Evolutionary conservation across 306 rosid genomes (phyloP), one percentile per base, ranked within the genome.

Genomic region (Cucumis hystrix): DNA sequence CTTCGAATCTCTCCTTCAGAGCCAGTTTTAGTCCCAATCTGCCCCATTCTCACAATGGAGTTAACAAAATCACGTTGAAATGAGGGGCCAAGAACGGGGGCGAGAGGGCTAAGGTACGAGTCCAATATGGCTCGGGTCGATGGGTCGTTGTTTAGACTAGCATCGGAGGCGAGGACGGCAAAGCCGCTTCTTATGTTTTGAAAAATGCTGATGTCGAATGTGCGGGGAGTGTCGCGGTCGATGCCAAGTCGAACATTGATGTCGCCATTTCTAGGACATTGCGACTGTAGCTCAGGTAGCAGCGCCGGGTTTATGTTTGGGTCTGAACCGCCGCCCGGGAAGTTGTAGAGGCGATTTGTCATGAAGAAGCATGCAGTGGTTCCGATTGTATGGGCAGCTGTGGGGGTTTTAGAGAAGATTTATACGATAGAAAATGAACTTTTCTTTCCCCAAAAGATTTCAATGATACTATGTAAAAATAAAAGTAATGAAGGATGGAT

Each of bases 331-430:
- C 85, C 89, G 2, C 96, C 68, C 68, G 92, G 91, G 37, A 76
- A 94, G 49, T 89, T 67, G 91, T 91, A 90, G 17, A 94, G 86
- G 78, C 98, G 88, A 43, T 76, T 81, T 7, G 79, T 84, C 91
- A 94, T 83, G 83, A 94, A 94, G 87, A 94, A 94, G 80, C 98
- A 94, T 2, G 98, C 97, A 7, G 98, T 94, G 21, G 91, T 90
- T 77, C 98, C 98, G 74, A 94, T 88, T 70, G 98, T 90, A 77
- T 94, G 98, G 3, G 98, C 96, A 76, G 89, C 98, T 93, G 86
- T 3, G 30, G 30, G 30, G 3, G 30, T 28, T 28, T 28, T 62
- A 41, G 60, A 45, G 30, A 35, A 35, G 35, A 35, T 64, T 64
- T 37, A 15, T 68, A 21, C 57, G 5, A 25, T 28, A 28, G 30